Base-by-base conservation (phyloP, 805 yeast genomes). In the Metschnikowia santaceciliae region DNA sequence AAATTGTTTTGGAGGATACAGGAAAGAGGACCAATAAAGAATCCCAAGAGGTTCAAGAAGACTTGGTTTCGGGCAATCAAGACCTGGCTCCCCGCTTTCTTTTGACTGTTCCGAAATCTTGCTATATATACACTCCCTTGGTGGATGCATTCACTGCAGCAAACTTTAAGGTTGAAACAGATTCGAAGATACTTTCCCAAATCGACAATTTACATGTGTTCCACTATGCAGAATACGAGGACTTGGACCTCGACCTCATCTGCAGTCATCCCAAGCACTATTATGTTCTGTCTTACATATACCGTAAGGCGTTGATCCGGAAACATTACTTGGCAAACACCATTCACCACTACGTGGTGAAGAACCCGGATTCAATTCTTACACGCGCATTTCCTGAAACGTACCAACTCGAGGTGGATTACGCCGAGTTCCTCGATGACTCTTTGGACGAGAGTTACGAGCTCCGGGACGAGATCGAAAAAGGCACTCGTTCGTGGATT, bases 381-480 rank as follows among this genome's bases (percentile, higher is more conserved):
- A 70, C 65, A 2, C 60, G 55, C 0, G 82, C 94, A 2, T 83
- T 82, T 53, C 92, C 97, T 0, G 88, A 82, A 48, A 78, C 91
- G 3, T 90, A 75, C 67, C 84, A 84, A 49, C 72, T 94, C 32
- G 98, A 94, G 62, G 80, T 94, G 20, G 98, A 92, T 61, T 94
- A 89, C 68, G 97, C 98, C 1, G 99, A 94, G 66, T 94, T 94
- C 60, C 71, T 94, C 46, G 98, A 94, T 60, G 99, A 94, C 64
- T 79, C 96, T 0, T 73, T 94, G 42, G 98, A 92, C 66, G 99
- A 94, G 61, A 84, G 88, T 36, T 91, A 87, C 72, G 99, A 92
- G 62, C 74, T 94, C 46, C 72, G 96, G 52, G 86, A 85, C 47
- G 96, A 87, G 58, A 71, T 94, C 33, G 85, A 84, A 52, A 65